Percentiles rank a stretch among this genome's conserved stretches.
These are phyloP conservation scores for Sporothrix schenckii DNA, from an alignment of 2,329 filamentous ascomycete genomes.

Conservation along the genomic window DNA sequence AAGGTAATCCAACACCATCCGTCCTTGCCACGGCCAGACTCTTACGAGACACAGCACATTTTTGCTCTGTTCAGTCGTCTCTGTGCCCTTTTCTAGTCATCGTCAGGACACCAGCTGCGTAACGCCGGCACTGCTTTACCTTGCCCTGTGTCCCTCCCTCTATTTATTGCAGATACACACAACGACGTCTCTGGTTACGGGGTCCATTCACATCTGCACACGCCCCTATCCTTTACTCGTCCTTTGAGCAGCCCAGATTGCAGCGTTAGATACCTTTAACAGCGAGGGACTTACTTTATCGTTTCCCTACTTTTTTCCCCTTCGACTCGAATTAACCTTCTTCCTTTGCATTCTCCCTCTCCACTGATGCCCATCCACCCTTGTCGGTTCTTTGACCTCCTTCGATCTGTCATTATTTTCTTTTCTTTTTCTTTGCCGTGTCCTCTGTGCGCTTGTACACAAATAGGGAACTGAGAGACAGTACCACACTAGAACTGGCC, in stretches of 20 bases:
- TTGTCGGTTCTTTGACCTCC: conserved; percentile 5
- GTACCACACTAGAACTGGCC: background rate
- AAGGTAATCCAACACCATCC: background rate
- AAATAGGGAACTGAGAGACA: background rate
- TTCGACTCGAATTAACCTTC: background rate
- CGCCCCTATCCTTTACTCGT: background rate
- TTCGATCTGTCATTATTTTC: background rate
- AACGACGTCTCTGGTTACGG: background rate
- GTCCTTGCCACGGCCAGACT: background rate
- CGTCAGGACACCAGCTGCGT: background rate
- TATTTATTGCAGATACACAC: background rate
- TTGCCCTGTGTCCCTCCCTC: background rate
- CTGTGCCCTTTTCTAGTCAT: conserved; percentile 5
- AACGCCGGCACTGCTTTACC: conserved; percentile 12
- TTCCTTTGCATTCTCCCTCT: conserved; percentile 12
- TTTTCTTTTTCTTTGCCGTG: background rate
- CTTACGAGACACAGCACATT: background rate
- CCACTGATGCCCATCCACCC: conserved; percentile 19
- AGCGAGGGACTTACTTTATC: background rate
- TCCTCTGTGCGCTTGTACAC: background rate
- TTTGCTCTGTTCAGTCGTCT: background rate
- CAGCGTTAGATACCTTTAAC: conserved; percentile 2
- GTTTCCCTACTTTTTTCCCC: background rate
- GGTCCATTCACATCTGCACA: background rate
- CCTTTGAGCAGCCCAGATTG: background rate